Evolutionary conservation across 148 eudicot species (phyloP), one percentile per base, ranked within the genome.

Genomic region (Linanthus parryae): DNA sequence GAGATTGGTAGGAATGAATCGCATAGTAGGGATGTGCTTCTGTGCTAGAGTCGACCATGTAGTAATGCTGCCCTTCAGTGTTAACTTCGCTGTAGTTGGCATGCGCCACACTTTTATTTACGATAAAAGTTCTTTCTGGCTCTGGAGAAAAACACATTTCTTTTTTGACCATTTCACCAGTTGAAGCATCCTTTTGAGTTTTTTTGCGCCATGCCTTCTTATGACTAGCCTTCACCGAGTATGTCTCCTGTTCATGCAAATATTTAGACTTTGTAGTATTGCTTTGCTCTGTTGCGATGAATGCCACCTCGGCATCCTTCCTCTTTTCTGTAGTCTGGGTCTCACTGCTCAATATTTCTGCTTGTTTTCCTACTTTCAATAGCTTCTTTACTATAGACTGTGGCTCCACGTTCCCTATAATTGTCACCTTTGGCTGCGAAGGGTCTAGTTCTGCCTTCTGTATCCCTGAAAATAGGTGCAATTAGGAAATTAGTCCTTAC

Each of bases 351-450:
- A 38, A 48, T 51, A 19, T 51, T 23, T 51, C 40, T 51, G 55
- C 55, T 33, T 51, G 55, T 30, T 51, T 51, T 33, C 55, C 55
- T 0, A 23, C 26, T 33, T 34, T 31, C 25, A 31, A 2, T 33
- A 33, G 36, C 37, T 51, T 51, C 40, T 16, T 51, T 51, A 51
- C 34, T 34, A 51, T 18, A 13, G 38, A 28, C 12, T 48, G 53
- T 10, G 53, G 53, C 53, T 48, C 53, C 53, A 48, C 53, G 8
- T 48, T 51, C 11, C 55, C 55, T 22, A 51, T 12, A 7, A 51
- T 7, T 7, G 19, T 51, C 39, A 51, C 55, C 20, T 51, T 51
- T 38, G 55, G 55, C 55, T 20, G 55, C 41, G 9, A 22, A 5
- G 53, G 53, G 38, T 48, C 53, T 10, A 48, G 28, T 48, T 48